Evolutionary conservation across 192 early-diverging fungal genomes (phyloP), one percentile per base, ranked within the genome.

Genomic region (Gigaspora rosea): DNA sequence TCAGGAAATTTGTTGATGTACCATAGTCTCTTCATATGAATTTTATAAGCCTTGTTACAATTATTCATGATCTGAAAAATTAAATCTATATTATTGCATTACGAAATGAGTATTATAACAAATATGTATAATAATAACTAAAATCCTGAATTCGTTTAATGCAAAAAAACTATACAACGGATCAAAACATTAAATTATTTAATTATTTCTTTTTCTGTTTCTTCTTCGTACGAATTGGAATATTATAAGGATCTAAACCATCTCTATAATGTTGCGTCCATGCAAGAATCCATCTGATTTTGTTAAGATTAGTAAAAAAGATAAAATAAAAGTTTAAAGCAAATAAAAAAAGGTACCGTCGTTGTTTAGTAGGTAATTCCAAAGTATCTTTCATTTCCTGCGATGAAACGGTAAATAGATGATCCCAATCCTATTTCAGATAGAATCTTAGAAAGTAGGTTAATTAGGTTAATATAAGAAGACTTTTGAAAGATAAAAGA

Each of bases 1-100:
- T 97, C 71, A 90, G 89, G 74, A 83, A 85, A 27, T 97, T 96
- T 81, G 88, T 98, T 66, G 80, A 87, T 46, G 85, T 51, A 2
- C 33, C 62, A 64, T 64, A 64, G 33, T 64, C 41, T 27, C 41
- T 41, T 41, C 41, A 41, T 7, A 41, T 41, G 41, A 41, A 41
- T 41, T 41, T 41, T 41, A 41, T 41, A 41, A 41, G 1, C 27
- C 27, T 41, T 41, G 41, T 41, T 1, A 6, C 2, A 41, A 41
- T 41, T 41, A 41, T 41, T 41, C 41, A 41, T 41, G 27, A 27
- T 27, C 27, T 27, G 27, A 27, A 0, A 27, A 41, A 41, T 41
- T 41, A 41, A 27, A 27, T 27, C 7, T 41, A 41, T 41, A 41
- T 41, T 41, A 41, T 41, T 41, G 27, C 27, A 27, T 27, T 27